Evolutionary conservation across 169 alveolate genomes (phyloP), one percentile per base, ranked within the genome.

Genomic region (Plasmodium falciparum): DNA sequence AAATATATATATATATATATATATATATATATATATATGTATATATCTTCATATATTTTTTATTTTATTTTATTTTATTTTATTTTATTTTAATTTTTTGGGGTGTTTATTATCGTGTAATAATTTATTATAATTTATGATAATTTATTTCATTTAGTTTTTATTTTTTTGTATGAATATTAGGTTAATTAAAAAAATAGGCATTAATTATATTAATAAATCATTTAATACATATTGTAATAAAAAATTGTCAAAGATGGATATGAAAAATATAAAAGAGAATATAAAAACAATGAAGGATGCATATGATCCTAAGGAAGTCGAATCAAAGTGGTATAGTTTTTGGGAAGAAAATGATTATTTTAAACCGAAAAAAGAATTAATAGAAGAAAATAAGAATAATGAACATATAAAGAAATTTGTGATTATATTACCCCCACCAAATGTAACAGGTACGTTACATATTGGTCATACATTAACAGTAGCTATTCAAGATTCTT

Each of bases 401-500:
- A 86, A 92, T 54, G 93, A 92, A 39, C 47, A 39, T 39, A 39
- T 39, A 39, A 90, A 96, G 88, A 95, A 97, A 85, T 98, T 96
- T 91, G 97, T 97, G 17, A 98, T 98, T 98, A 96, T 98, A 56
- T 95, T 99, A 22, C 99, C 99, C 9, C 99, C 99, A 13, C 99
- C 99, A 4, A 99, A 99, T 90, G 99, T 99, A 26, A 99, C 99
- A 6, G 99, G 99, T n/a, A 96, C 99, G 45, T 95, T 99, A 26
- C 99, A 99, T 92, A 94, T 99, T 74, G 99, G 99, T 9, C 99
- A 99, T 92, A 99, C 99, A 0, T 94, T 99, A 73, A 99, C 99
- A 85, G 96, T 97, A 20, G 99, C 99, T 11, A 98, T 99, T 50
- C 99, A 99, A 89, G 99, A 98, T 91, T 92, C 99, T 20, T 93